A percentile compares a stretch with the other conserved stretches of the same genome.
Evolutionary conservation across 768 basidiomycete genomes (phyloP).

Genomic region (Pholiota conissans): DNA sequence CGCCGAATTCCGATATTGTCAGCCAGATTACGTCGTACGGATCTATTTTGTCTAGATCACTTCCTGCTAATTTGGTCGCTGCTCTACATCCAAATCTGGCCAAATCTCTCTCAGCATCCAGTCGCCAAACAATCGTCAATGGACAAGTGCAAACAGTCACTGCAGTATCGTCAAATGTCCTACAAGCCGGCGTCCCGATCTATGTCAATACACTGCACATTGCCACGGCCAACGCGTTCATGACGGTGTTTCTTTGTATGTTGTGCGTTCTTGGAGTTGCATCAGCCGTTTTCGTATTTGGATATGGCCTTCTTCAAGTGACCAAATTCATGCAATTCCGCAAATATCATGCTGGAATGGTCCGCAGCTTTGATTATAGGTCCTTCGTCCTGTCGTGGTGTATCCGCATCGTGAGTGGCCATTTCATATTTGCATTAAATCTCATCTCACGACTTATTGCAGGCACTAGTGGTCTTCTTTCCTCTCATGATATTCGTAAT

Average conservation of each 20-base stretch:
- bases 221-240: constrained; percentile 85
- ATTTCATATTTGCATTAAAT: constrained; percentile 1
- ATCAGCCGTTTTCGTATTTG: constrained; percentile 48
- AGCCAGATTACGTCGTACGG: background rate
- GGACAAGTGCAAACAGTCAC: constrained; percentile 68
- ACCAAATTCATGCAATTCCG: constrained; percentile 24
- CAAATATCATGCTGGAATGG: constrained; percentile 13
- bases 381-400: constrained; percentile 59
- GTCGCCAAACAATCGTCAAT: constrained; percentile 22
- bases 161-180: constrained; percentile 56
- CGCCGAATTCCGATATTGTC: constrained; percentile 6
- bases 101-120: background rate
- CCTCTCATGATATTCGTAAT: constrained; percentile 80
- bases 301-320: constrained; percentile 43
- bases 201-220: constrained; percentile 79
- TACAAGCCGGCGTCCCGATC: constrained; percentile 81
- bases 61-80: background rate
- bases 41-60: background rate
- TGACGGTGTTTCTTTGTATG: constrained; percentile 78
- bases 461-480: constrained; percentile 64
- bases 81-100: background rate
- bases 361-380: constrained; percentile 33
- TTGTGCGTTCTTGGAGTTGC: constrained; percentile 70
- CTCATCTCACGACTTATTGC: constrained; percentile 1
- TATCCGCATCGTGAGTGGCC: constrained; percentile 59